These are phyloP conservation scores for Chlamydomonas sp. DNA, from an alignment of 139 green algal species.

Conservation along the genomic window DNA sequence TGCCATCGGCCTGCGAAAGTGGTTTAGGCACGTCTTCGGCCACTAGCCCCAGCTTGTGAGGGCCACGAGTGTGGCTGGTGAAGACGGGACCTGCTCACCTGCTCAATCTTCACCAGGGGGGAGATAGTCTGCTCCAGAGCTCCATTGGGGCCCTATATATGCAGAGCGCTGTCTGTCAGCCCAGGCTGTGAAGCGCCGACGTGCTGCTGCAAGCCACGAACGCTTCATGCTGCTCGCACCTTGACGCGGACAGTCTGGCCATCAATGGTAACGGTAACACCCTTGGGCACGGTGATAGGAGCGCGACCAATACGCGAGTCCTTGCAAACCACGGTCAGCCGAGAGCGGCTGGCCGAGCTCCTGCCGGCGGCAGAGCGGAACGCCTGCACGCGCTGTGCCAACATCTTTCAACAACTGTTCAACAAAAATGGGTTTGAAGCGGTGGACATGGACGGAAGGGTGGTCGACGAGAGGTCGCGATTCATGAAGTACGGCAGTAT, in stretches of 20 bases:
- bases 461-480: too few relatives aligned
- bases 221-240: slow-evolving; percentile 58
- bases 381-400: slow-evolving; percentile 16
- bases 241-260: slow-evolving; percentile 82
- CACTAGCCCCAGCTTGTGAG: neutral
- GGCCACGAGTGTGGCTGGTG: neutral
- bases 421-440: neutral
- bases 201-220: neutral
- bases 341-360: slow-evolving; percentile 9
- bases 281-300: slow-evolving; percentile 82
- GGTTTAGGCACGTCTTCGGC: neutral
- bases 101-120: slow-evolving; percentile 64
- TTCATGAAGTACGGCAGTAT: too few relatives aligned
- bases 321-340: slow-evolving; percentile 22
- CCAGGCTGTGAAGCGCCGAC: neutral
- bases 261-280: slow-evolving; percentile 83
- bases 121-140: slow-evolving; percentile 79
- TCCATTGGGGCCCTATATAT: slow-evolving; percentile 84
- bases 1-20: slow-evolving; percentile 58
- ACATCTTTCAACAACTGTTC: neutral
- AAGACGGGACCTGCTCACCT: slow-evolving; percentile 50
- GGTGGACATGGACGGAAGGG: slow-evolving; percentile 11
- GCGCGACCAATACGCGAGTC: slow-evolving; percentile 92
- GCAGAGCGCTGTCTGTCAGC: neutral
- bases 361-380: slow-evolving; percentile 21